phyloP scores from a whole-genome alignment of 495 filamentous ascomycete species.

The Xylaria castorea region DNA sequence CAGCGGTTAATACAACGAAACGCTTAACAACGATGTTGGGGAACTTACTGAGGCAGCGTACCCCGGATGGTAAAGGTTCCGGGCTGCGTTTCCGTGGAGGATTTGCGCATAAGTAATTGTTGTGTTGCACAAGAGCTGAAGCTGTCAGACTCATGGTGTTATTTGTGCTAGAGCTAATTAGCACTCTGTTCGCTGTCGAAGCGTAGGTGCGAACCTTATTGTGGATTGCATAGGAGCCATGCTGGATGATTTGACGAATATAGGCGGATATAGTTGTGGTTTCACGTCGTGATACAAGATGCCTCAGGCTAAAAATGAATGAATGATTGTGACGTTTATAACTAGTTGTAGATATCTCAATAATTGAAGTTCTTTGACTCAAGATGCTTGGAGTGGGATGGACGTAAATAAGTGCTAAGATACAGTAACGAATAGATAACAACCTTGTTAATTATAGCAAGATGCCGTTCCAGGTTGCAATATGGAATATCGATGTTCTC shows the following conservation, averaged over 20 bases:
- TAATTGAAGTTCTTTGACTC: no score
- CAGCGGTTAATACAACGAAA: not conserved
- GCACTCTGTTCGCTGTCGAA: not conserved
- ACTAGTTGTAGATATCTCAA: not conserved
- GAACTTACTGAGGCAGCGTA: not conserved
- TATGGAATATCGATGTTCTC: not conserved
- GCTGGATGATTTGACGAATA: not conserved
- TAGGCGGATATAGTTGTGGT: not conserved
- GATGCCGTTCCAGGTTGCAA: not conserved
- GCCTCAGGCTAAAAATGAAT: not conserved
- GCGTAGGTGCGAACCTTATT: not conserved
- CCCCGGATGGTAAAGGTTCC: not conserved
- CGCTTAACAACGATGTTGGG: not conserved
- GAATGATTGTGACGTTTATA: not conserved
- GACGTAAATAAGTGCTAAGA: not conserved
- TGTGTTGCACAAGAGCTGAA: slow-evolving; percentile 1
- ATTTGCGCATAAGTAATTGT: not conserved
- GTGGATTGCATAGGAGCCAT: not conserved
- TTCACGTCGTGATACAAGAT: not conserved
- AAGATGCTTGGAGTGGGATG: not conserved
- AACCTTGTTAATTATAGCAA: not conserved
- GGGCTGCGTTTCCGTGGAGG: no score
- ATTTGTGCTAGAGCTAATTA: not conserved
- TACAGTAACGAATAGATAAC: not conserved
- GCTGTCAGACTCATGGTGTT: not conserved